Evolutionary conservation across 23 red algal genomes (phyloP), one percentile per base, ranked within the genome.

Genomic region (Agarophyton chilense): DNA sequence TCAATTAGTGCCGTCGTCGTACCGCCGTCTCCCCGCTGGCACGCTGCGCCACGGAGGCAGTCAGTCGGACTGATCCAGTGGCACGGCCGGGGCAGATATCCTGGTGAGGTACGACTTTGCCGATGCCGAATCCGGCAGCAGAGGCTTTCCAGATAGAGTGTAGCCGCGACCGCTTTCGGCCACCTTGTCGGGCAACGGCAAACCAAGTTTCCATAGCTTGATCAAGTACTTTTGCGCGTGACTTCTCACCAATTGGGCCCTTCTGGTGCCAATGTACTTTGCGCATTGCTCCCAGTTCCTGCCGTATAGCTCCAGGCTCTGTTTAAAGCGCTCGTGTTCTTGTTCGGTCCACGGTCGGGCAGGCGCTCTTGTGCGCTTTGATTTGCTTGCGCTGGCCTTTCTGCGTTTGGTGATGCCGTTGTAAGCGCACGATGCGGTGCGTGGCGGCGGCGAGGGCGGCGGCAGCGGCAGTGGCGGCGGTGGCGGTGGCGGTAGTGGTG

Each of bases 141-240:
- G 58, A 2, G 96, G 96, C 67, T 98, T 98, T 18, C 96, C 96
- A 31, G 81, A 89, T n/a, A 98, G 72, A 17, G 96, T 98, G 79
- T 98, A 93, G 31, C 96, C 96, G 28, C 64, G 74, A 42, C 96
- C 96, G 35, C 70, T 95, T 78, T 98, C 96, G 17, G 92, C 92
- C 41, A 98, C 92, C 51, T 95, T 95, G 5, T 83, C 60, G 53
- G 96, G 96, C 3, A 98, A 53, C 22, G 96, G 96, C 36, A 72
- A 46, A 28, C 96, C 96, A 40, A 81, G 65, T 22, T 94, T 98
- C 83, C 90, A 98, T 2, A 98, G 74, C 83, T 92, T 90, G 76
- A 98, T 98, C 55, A 98, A 86, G 66, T 95, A 90, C 49, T 98
- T 98, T 42, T 98, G 96, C 12, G 96, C 92, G 67, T 98, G 96